Conservation (phyloP, 345 rosid genomes). For the Hirschfeldia incana region DNA sequence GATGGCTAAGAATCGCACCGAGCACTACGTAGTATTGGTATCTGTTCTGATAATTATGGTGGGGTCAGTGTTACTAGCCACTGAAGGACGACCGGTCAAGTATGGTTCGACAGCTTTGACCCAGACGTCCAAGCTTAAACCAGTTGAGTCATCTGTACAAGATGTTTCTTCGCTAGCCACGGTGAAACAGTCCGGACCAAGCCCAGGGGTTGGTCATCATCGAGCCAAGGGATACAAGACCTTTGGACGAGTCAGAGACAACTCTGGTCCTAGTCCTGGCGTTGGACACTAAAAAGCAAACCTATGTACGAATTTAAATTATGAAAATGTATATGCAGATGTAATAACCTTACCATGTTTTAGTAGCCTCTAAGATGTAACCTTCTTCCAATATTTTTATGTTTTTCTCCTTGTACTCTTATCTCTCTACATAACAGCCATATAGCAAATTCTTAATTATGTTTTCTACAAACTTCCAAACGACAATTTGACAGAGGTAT, state of each 20-base stretch:
- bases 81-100: conserved; percentile 33
- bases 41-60: conserved; percentile 14
- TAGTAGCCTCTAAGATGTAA: not conserved
- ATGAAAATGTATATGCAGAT: not conserved
- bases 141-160: conserved; percentile 3
- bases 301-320: not conserved
- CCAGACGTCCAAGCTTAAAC: conserved; percentile 17
- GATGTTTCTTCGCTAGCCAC: conserved; percentile 27
- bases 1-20: conserved; percentile 24
- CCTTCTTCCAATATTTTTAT: not conserved
- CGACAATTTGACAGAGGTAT: not conserved
- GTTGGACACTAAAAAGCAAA: conserved; percentile 24
- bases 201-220: conserved; percentile 40
- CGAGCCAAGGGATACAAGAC: conserved; percentile 21
- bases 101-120: conserved; percentile 4
- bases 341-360: conserved; percentile 1
- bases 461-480: not conserved
- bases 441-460: not conserved
- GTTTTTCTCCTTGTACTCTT: not conserved
- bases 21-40: conserved; percentile 7
- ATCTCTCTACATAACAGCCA: not conserved
- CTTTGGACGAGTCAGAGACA: not conserved
- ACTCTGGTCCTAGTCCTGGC: conserved; percentile 28
- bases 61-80: conserved; percentile 27
- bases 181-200: conserved; percentile 35